Evolutionary conservation across 495 filamentous ascomycete genomes (phyloP), one percentile per base, ranked within the genome.

Genomic region (Xeromyces bisporus): DNA sequence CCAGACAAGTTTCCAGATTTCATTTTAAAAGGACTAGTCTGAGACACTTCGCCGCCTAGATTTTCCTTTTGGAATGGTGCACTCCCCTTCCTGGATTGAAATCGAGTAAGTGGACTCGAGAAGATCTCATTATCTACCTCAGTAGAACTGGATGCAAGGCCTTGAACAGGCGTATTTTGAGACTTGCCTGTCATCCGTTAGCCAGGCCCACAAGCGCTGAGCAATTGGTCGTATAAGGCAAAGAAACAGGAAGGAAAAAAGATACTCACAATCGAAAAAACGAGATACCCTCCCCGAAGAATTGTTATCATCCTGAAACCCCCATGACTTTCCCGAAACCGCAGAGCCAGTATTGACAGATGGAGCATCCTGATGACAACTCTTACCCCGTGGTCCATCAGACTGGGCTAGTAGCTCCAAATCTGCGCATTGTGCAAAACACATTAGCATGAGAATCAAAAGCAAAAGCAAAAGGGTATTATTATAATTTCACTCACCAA

Each of bases 401-500:
- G 54, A 42, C 17, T 53, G 52, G 7, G 56, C 53, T 8, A 63
- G 39, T 7, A 63, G 29, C 12, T 61, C 55, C n/a, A 58, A 43
- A 21, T 63, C 59, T 63, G 2, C 9, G 15, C 6, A 5, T 8
- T 12, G 4, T n/a, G n/a, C n/a, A n/a, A n/a, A n/a, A n/a, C n/a
- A n/a, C n/a, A n/a, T n/a, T n/a, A n/a, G n/a, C n/a, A n/a, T n/a
- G n/a, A n/a, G n/a, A n/a, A n/a, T n/a, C 0, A 11, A 41, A 15
- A 36, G n/a, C 10, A 15, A 29, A 29, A 15, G 13, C 6, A 29
- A n/a, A 29, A 29, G 27, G 23, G 6, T 24, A 7, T 7, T 24
- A n/a, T 24, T n/a, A 24, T 6, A 24, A n/a, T n/a, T 5, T 11
- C 1, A 44, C 53, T 43, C 35, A 73, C 68, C 66, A 46, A 69